These are phyloP conservation scores for Marasmius sp. DNA, from an alignment of 1,284 basidiomycete species.

Conservation along the genomic window DNA sequence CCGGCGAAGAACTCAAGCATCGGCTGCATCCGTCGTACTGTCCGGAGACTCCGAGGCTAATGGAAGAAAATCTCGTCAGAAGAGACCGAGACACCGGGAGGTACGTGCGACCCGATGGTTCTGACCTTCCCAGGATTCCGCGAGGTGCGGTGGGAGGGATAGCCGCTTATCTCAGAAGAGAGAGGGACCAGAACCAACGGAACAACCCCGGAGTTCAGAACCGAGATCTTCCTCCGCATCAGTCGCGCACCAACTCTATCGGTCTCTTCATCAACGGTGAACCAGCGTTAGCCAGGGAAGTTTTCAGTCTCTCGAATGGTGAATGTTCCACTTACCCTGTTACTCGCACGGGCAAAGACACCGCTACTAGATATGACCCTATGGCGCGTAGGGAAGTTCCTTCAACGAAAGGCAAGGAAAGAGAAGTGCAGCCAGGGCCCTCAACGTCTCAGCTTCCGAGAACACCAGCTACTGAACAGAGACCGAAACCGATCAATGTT, in stretches of 20 bases:
- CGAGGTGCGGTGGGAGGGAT: not conserved
- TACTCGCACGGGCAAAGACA: constrained; percentile 5
- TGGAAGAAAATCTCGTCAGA: not conserved
- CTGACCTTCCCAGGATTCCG: not conserved
- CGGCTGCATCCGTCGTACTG: not conserved
- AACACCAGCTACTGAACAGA: not conserved
- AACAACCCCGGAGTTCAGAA: no score
- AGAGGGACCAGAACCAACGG: no score
- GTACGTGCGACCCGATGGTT: not conserved
- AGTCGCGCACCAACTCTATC: not conserved
- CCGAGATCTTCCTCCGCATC: not conserved
- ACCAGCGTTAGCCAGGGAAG: no score
- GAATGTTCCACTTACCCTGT: not conserved
- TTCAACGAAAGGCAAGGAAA: not conserved
- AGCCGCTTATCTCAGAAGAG: no score
- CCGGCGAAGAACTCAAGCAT: not conserved
- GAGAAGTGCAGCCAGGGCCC: not conserved
- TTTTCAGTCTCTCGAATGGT: no score
- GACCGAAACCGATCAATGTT: not conserved
- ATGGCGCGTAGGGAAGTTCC: not conserved
- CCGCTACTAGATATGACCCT: not conserved
- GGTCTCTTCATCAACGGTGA: not conserved
- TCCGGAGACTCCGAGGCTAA: not conserved
- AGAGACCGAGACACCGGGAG: not conserved
- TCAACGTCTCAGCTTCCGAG: not conserved